Conservation (phyloP, 2,329 filamentous ascomycete genomes). For the Cercospora sp. region DNA sequence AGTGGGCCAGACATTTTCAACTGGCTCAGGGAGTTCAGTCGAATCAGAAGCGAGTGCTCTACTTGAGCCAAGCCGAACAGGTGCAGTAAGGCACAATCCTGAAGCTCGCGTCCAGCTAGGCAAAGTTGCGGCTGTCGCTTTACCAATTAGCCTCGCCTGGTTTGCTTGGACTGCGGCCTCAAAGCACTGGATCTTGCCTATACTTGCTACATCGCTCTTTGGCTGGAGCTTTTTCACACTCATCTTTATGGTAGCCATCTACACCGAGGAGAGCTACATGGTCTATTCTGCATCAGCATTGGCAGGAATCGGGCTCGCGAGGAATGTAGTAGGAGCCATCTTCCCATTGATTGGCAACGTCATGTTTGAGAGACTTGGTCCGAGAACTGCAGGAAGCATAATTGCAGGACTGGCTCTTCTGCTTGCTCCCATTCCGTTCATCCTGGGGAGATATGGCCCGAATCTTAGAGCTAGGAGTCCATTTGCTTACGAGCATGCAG, state of each 20-base stretch:
- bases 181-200: constrained; percentile 44
- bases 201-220: constrained; percentile 53
- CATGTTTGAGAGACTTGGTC: constrained; percentile 42
- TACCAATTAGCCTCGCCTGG: constrained; percentile 47
- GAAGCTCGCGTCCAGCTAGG: constrained; percentile 49
- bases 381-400: constrained; percentile 44
- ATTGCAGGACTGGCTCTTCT: constrained; percentile 42
- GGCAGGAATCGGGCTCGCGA: constrained; percentile 44
- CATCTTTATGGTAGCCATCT: constrained; percentile 54
- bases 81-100: constrained; percentile 40
- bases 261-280: constrained; percentile 53
- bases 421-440: constrained; percentile 28
- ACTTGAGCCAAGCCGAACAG: constrained; percentile 39
- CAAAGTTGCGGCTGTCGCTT: constrained; percentile 46
- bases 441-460: constrained; percentile 40
- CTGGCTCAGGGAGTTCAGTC: constrained; percentile 15
- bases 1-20: constrained; percentile 33
- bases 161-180: constrained; percentile 45
- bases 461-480: constrained; percentile 42
- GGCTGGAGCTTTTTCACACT: constrained; percentile 55
- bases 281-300: constrained; percentile 46
- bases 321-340: constrained; percentile 43
- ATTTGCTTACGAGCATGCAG: constrained; percentile 43
- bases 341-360: constrained; percentile 45
- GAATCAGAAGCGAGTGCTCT: constrained; percentile 31